Evolutionary conservation across 2,329 filamentous ascomycete species (phyloP), one percentile per base, ranked within the genome.

Genomic region (Botrytis pseudocinerea): DNA sequence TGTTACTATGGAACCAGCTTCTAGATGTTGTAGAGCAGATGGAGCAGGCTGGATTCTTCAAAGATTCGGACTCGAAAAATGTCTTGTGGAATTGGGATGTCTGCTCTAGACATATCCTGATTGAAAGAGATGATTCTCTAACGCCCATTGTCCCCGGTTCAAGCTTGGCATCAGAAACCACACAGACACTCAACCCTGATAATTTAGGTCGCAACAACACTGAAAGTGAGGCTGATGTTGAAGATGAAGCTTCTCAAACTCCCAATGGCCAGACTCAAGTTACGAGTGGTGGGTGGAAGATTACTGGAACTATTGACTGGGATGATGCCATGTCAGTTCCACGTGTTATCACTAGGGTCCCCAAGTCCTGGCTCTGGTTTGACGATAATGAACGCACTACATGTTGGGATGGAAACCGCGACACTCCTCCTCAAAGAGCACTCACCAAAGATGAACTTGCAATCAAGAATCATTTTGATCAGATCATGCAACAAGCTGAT

Each of bases 51-150:
- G 73, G 73, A 0, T 38, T 78, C 2, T 54, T 75, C 22, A 68
- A 70, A 1, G 61, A 4, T 2, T 22, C 25, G 0, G 75, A 78
- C n/a, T 44, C 18, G 0, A 38, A 70, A 0, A 64, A 46, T 54
- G 57, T 68, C 2, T 20, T 77, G 1, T 76, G 77, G 74, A 73
- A 75, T 54, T 77, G 74, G 72, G 77, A 78, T 68, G 38, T 77
- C 18, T 42, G 62, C 20, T 59, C 72, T 8, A n/a, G 42, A 51
- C 75, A 77, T 28, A 74, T 76, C 25, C 40, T 76, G 44, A 7
- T 64, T 46, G n/a, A 20, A 1, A 14, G 2, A 14, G 5, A 18
- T 20, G 40, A 44, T 54, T 54, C 48, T 54, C 48, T 16, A 18
- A 20, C 62, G 1, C n/a, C 62, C 1, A 10, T 5, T 25, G 10